Conservation (phyloP, 305 asterid genomes). For the Fraxinus velutina region DNA sequence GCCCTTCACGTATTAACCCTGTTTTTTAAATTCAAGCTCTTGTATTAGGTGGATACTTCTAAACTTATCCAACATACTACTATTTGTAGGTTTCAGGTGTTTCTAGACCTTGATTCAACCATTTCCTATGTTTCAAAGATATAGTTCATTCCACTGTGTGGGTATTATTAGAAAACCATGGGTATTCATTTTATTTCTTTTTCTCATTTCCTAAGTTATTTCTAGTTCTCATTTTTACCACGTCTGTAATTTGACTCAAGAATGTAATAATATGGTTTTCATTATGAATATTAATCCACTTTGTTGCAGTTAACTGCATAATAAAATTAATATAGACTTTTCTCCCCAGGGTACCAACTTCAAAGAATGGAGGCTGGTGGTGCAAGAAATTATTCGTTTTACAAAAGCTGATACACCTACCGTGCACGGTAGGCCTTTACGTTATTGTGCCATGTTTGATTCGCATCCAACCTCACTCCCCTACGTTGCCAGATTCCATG, state of each 20-base stretch:
- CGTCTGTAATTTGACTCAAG: neutral
- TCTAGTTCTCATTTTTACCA: neutral
- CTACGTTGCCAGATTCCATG: constrained; percentile 46
- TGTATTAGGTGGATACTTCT: neutral
- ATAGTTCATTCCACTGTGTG: neutral
- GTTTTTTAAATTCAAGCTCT: constrained; percentile 10
- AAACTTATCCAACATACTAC: neutral
- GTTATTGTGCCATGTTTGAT: constrained; percentile 37
- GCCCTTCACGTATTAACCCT: neutral
- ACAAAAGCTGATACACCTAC: constrained; percentile 33
- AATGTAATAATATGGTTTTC: neutral
- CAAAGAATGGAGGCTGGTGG: constrained; percentile 50
- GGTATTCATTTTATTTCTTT: neutral
- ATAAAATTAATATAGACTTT: neutral
- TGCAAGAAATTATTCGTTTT: constrained; percentile 46
- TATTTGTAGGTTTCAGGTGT: constrained; percentile 7
- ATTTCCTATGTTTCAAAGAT: neutral
- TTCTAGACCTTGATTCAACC: constrained; percentile 10
- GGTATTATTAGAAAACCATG: neutral
- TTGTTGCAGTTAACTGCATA: neutral
- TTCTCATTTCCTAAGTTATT: neutral
- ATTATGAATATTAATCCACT: neutral
- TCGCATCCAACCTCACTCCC: constrained; percentile 41
- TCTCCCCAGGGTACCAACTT: constrained; percentile 40
- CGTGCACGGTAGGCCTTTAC: constrained; percentile 35